These are phyloP conservation scores for Penicillium mononematosum DNA, from an alignment of 495 filamentous ascomycete species.

Conservation along the genomic window DNA sequence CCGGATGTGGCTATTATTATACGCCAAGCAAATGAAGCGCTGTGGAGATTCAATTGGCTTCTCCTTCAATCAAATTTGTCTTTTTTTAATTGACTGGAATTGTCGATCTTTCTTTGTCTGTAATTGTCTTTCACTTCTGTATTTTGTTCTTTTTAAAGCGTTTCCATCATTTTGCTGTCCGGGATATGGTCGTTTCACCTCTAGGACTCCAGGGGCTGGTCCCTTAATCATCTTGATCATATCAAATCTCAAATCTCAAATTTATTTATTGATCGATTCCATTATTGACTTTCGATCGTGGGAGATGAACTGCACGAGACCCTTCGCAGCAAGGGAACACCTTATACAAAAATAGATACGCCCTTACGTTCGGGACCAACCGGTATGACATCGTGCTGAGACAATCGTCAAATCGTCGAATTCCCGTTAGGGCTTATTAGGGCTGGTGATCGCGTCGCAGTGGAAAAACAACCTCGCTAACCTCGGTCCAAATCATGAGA, in stretches of 20 bases:
- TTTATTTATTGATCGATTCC: not conserved
- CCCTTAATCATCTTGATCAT: not conserved
- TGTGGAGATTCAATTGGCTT: slow-evolving; percentile 3
- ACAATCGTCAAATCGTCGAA: not conserved
- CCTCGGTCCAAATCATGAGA: not conserved
- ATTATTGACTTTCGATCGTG: slow-evolving; percentile 5
- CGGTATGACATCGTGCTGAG: not conserved
- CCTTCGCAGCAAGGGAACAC: slow-evolving; percentile 3
- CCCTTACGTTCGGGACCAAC: slow-evolving; percentile 3
- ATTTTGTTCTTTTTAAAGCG: not conserved
- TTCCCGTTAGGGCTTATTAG: not conserved
- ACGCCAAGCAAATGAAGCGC: slow-evolving; percentile 2
- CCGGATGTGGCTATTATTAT: slow-evolving; percentile 5
- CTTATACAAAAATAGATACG: slow-evolving; percentile 1
- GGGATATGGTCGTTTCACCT: not conserved
- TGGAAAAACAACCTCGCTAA: not conserved
- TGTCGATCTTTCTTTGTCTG: not conserved
- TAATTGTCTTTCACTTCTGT: not conserved
- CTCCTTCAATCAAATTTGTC: slow-evolving; percentile 7
- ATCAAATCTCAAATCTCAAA: not conserved
- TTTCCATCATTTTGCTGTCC: not conserved
- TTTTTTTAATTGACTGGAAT: not conserved
- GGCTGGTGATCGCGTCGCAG: not conserved
- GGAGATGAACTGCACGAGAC: slow-evolving; percentile 7
- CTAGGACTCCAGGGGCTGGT: too few relatives aligned